Percentiles rank a stretch among this genome's conserved stretches.
Evolutionary conservation across 148 eudicot genomes (phyloP).

Genomic region (Nyssa sinensis): DNA sequence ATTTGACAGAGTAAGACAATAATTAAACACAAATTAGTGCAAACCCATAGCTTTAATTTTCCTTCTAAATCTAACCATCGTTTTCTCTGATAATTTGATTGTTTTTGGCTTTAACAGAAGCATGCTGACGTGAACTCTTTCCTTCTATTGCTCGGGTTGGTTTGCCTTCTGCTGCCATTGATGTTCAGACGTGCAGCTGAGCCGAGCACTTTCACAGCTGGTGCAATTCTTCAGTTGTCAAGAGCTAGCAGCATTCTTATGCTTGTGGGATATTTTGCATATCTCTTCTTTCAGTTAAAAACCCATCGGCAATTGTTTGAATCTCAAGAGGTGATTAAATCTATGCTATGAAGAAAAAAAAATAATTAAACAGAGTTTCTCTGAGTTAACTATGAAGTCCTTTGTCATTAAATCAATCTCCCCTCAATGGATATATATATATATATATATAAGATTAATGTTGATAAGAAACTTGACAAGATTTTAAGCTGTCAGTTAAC

Average conservation of each 20-base stretch:
- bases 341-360: too few relatives aligned
- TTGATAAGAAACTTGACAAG: not conserved
- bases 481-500: too few relatives aligned
- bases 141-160: constrained; percentile 56
- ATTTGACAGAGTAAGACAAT: constrained; percentile 55
- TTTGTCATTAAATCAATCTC: too few relatives aligned
- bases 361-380: too few relatives aligned
- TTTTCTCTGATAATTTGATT: not conserved
- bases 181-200: constrained; percentile 30
- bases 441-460: too few relatives aligned
- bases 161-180: constrained; percentile 62
- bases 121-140: constrained; percentile 59
- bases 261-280: constrained; percentile 67
- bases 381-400: not conserved
- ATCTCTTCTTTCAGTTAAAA: constrained; percentile 69
- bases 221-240: constrained; percentile 54
- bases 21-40: not conserved
- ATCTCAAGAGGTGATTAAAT: constrained; percentile 39
- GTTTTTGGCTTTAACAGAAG: constrained; percentile 34
- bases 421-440: too few relatives aligned
- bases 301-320: constrained; percentile 47
- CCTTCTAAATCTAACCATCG: not conserved
- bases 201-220: constrained; percentile 7
- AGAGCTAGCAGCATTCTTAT: constrained; percentile 64
- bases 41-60: not conserved